A percentile compares a stretch with the other conserved stretches of the same genome.
Evolutionary conservation across 1,284 basidiomycete genomes (phyloP).

Genomic region (Leucoagaricus sp.): DNA sequence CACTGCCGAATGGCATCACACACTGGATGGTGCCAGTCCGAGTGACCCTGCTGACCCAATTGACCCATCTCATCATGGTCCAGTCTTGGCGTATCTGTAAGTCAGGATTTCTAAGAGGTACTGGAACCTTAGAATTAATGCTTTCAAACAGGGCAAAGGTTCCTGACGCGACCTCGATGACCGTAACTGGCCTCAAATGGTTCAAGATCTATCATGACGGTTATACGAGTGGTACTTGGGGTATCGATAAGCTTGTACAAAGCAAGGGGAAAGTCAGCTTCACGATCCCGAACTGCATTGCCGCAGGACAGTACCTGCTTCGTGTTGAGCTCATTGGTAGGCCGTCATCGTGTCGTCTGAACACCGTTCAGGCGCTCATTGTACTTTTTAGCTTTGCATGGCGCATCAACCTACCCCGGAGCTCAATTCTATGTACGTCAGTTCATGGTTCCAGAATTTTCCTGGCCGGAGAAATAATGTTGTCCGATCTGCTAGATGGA

Average conservation of each 20-base stretch:
- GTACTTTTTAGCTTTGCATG: slow-evolving; percentile 13
- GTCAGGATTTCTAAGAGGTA: neutral
- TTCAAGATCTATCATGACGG: slow-evolving; percentile 22
- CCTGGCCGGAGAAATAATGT: neutral
- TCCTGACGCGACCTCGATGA: slow-evolving; percentile 16
- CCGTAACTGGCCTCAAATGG: slow-evolving; percentile 18
- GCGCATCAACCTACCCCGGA: slow-evolving; percentile 11
- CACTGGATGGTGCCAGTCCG: slow-evolving; percentile 17
- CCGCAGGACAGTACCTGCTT: slow-evolving; percentile 19
- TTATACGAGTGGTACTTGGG: slow-evolving; percentile 17
- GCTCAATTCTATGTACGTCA: slow-evolving; percentile 18
- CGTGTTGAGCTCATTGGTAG: slow-evolving; percentile 18
- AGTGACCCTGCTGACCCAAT: slow-evolving; percentile 19
- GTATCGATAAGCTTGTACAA: slow-evolving; percentile 19
- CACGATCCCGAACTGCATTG: slow-evolving; percentile 20
- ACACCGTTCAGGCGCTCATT: neutral
- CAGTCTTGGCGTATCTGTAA: slow-evolving; percentile 14
- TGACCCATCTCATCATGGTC: slow-evolving; percentile 19
- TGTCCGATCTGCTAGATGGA: neutral
- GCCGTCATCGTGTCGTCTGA: neutral
- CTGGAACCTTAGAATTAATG: neutral
- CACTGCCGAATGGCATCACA: slow-evolving; percentile 20
- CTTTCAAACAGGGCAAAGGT: slow-evolving; percentile 17
- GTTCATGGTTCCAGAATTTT: neutral
- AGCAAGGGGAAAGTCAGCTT: slow-evolving; percentile 20